Conservation (phyloP, 2,329 filamentous ascomycete species). For the Exophiala phaeomuriformis region DNA sequence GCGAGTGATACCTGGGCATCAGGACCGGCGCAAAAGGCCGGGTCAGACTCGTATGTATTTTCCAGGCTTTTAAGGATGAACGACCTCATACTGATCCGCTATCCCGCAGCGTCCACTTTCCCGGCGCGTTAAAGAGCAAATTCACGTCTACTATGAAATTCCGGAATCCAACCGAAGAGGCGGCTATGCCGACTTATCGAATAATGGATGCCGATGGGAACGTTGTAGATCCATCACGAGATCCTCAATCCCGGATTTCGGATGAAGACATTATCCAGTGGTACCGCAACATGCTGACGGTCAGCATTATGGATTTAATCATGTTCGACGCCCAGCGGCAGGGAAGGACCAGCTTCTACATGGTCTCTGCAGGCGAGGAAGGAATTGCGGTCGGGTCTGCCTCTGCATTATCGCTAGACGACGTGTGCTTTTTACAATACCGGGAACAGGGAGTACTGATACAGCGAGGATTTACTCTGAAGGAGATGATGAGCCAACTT, state of each 20-base stretch:
- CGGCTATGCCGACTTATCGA: slow-evolving; percentile 82
- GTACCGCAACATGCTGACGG: slow-evolving; percentile 61
- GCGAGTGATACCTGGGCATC: slow-evolving; percentile 21
- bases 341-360: slow-evolving; percentile 91
- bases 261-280: slow-evolving; percentile 53
- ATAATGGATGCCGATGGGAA: slow-evolving; percentile 82
- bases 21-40: slow-evolving; percentile 28
- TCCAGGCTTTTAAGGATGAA: not conserved
- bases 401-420: slow-evolving; percentile 70
- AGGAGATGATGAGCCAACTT: slow-evolving; percentile 90
- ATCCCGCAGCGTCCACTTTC: slow-evolving; percentile 57
- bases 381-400: slow-evolving; percentile 86
- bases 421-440: slow-evolving; percentile 92
- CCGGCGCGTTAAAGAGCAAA: slow-evolving; percentile 88
- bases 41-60: slow-evolving; percentile 50
- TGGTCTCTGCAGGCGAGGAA: slow-evolving; percentile 91
- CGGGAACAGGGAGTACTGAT: slow-evolving; percentile 86
- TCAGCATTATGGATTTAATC: slow-evolving; percentile 86
- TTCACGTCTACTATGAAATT: slow-evolving; percentile 79
- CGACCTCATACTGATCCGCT: slow-evolving; percentile 11
- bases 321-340: slow-evolving; percentile 98
- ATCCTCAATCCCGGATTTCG: slow-evolving; percentile 54
- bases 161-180: slow-evolving; percentile 61
- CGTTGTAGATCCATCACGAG: slow-evolving; percentile 66
- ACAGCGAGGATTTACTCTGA: slow-evolving; percentile 77